Evolutionary conservation across 23 red algal species (phyloP).

Genomic region (Gracilaria domingensis): DNA sequence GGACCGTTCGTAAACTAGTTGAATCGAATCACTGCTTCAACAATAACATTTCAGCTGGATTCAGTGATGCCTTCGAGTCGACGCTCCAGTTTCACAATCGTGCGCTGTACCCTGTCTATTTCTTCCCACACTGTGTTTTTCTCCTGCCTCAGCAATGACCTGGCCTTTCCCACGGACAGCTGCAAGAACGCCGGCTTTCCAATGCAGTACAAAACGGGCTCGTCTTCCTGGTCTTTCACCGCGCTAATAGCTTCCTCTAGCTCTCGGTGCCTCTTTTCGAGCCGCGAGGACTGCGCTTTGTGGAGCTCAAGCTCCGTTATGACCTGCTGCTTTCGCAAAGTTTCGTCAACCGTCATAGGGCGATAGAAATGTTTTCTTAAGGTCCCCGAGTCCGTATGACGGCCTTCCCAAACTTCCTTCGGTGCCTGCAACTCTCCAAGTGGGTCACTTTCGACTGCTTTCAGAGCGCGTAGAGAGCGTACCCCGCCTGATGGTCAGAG

Average conservation of each 20-base stretch:
- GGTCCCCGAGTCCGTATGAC: too few species aligned
- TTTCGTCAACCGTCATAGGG: not conserved
- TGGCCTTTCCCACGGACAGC: conserved; percentile 14
- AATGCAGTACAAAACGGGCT: conserved; percentile 21
- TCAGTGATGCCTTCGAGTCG: not conserved
- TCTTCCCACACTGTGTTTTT: conserved; percentile 24
- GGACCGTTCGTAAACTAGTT: too few species aligned
- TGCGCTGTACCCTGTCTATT: conserved; percentile 19
- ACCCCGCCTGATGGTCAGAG: too few species aligned
- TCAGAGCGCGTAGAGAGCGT: too few species aligned
- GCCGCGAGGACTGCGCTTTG: not conserved
- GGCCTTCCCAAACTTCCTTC: too few species aligned
- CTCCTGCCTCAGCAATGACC: conserved; percentile 26
- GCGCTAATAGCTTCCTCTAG: conserved; percentile 11
- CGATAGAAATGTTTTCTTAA: too few species aligned
- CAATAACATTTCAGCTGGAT: not conserved
- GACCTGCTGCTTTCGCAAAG: conserved; percentile 1
- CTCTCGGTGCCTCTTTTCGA: conserved; percentile 3
- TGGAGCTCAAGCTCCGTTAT: conserved; percentile 11
- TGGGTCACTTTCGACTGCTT: too few species aligned
- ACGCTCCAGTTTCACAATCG: conserved; percentile 21
- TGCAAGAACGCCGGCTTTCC: conserved; percentile 30
- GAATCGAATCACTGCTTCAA: too few species aligned
- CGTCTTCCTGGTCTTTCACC: conserved; percentile 4
- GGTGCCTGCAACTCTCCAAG: too few species aligned